Evolutionary conservation across 495 filamentous ascomycete species (phyloP).

Genomic region (Cryomyces minteri): DNA sequence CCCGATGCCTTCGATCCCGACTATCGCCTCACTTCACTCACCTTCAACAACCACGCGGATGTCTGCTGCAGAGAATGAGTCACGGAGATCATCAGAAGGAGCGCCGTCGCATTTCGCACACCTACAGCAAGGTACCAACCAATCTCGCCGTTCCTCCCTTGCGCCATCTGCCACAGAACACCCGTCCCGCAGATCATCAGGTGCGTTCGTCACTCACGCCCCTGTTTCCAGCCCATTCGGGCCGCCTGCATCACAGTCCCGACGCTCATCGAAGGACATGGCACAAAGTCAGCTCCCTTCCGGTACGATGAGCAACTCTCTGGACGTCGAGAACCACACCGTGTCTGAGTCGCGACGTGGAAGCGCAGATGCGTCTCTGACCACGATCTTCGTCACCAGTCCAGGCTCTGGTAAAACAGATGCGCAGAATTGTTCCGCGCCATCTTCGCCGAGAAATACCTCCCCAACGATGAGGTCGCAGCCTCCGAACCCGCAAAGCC

Average conservation of each 20-base stretch:
- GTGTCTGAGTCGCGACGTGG: conserved; percentile 9
- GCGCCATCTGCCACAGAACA: background rate
- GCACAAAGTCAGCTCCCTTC: background rate
- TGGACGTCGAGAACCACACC: conserved; percentile 3
- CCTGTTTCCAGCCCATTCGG: background rate
- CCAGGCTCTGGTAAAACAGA: background rate
- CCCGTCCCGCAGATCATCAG: background rate
- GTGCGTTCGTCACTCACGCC: background rate
- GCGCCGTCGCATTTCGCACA: background rate
- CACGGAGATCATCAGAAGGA: background rate
- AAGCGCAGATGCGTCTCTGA: conserved; percentile 13
- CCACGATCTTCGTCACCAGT: conserved; percentile 12
- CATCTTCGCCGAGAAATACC: background rate
- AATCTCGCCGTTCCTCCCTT: background rate
- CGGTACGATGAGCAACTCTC: background rate
- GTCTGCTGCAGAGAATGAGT: background rate
- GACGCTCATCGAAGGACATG: background rate
- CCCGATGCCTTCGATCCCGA: background rate
- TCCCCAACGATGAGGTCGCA: background rate
- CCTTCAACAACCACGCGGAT: background rate
- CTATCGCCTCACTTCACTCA: background rate
- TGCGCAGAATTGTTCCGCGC: background rate
- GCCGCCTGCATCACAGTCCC: background rate
- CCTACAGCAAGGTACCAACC: background rate
- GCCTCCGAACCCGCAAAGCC: conserved; percentile 1